phyloP scores from a whole-genome alignment of 441 rosid species.

The Melastoma candidum region DNA sequence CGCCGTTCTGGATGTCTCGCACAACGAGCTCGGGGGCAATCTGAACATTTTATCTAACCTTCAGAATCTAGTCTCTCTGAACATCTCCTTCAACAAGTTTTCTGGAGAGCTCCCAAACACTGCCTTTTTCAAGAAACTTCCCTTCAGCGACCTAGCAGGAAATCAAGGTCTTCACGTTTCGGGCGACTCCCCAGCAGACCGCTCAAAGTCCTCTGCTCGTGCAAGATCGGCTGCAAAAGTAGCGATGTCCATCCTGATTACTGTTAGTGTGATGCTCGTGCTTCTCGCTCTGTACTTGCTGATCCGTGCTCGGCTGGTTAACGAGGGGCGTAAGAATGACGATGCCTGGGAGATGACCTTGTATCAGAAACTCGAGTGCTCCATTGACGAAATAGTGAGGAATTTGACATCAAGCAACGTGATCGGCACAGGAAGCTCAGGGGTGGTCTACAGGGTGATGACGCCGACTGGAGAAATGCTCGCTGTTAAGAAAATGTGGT shows the following conservation, averaged over 20 bases:
- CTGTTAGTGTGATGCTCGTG: slow-evolving; percentile 50
- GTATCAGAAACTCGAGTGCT: slow-evolving; percentile 78
- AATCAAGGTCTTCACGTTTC: slow-evolving; percentile 59
- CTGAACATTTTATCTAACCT: slow-evolving; percentile 48
- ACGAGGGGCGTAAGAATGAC: slow-evolving; percentile 26
- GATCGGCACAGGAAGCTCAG: slow-evolving; percentile 95
- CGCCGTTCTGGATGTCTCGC: slow-evolving; percentile 73
- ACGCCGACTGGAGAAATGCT: slow-evolving; percentile 59
- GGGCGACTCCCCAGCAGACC: slow-evolving; percentile 29
- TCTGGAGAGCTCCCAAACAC: slow-evolving; percentile 77
- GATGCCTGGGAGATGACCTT: slow-evolving; percentile 67
- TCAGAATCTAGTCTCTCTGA: slow-evolving; percentile 76
- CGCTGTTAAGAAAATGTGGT: slow-evolving; percentile 96
- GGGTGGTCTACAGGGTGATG: slow-evolving; percentile 73
- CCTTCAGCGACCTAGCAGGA: slow-evolving; percentile 56
- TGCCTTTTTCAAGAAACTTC: slow-evolving; percentile 63
- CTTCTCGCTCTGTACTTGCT: slow-evolving; percentile 55
- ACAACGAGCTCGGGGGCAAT: slow-evolving; percentile 59
- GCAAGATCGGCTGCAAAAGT: slow-evolving; percentile 46
- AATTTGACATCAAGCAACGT: slow-evolving; percentile 64
- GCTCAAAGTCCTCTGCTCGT: slow-evolving; percentile 19
- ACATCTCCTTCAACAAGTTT: slow-evolving; percentile 77
- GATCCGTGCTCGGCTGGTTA: slow-evolving; percentile 28
- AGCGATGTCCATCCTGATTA: slow-evolving; percentile 60
- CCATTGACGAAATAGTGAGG: slow-evolving; percentile 48